Conservation (phyloP, 495 filamentous ascomycete genomes). For the Ramalina intermedia region DNA sequence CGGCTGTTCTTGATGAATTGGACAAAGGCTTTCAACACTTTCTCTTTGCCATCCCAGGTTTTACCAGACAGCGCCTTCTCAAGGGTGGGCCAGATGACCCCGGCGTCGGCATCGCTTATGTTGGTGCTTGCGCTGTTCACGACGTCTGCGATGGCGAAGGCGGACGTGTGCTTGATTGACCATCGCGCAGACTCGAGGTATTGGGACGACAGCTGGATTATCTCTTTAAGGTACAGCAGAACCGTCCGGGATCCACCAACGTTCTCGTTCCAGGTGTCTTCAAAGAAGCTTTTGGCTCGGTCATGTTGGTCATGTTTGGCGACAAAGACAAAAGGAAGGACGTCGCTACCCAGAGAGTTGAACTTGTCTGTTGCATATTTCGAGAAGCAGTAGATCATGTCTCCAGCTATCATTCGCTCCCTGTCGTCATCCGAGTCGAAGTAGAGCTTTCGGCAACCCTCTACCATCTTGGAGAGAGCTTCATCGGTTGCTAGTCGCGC, state of each 20-base stretch:
- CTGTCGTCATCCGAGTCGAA: constrained; percentile 63
- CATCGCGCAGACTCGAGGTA: constrained; percentile 67
- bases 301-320: constrained; percentile 73
- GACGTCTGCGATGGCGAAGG: constrained; percentile 63
- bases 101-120: constrained; percentile 40
- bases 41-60: constrained; percentile 89
- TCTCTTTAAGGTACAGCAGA: constrained; percentile 70
- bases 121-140: constrained; percentile 44
- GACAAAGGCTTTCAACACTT: constrained; percentile 70
- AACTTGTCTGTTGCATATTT: constrained; percentile 86
- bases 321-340: constrained; percentile 78
- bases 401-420: constrained; percentile 57
- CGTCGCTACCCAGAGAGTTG: constrained; percentile 52
- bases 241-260: constrained; percentile 74
- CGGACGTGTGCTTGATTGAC: constrained; percentile 78
- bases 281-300: constrained; percentile 57
- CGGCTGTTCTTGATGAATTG: constrained; percentile 50
- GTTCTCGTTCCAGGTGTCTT: constrained; percentile 77
- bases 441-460: constrained; percentile 57
- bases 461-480: constrained; percentile 49
- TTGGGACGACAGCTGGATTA: constrained; percentile 47
- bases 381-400: constrained; percentile 62
- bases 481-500: constrained; percentile 58
- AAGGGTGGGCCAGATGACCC: constrained; percentile 63
- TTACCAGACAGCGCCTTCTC: constrained; percentile 71